Conservation (phyloP, 495 filamentous ascomycete genomes). For the Neurospora sp. region DNA sequence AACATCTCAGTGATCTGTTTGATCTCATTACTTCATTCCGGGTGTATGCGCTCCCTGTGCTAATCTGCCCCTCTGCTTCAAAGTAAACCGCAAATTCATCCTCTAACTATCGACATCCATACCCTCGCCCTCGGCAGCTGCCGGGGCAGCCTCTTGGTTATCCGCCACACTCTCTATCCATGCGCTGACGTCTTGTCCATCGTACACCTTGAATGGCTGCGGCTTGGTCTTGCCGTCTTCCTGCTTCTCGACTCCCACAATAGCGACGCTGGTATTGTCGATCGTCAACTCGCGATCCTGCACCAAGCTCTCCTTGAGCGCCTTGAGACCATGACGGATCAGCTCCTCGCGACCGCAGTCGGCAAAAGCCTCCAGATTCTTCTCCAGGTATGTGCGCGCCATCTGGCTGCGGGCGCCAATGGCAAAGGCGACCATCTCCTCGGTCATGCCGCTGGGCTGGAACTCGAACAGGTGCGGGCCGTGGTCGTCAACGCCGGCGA, state of each 20-base stretch:
- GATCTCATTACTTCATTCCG: neutral
- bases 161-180: conserved; percentile 60
- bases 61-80: neutral
- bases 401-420: conserved; percentile 95
- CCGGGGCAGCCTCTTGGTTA: conserved; percentile 42
- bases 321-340: conserved; percentile 78
- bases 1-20: neutral
- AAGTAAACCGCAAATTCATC: neutral
- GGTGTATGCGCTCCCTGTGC: neutral
- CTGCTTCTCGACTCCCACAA: conserved; percentile 51
- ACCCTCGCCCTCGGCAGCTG: conserved; percentile 39
- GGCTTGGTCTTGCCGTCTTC: conserved; percentile 43
- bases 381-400: conserved; percentile 92
- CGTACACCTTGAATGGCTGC: conserved; percentile 85
- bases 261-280: conserved; percentile 87
- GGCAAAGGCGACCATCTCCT: conserved; percentile 91
- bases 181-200: conserved; percentile 76
- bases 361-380: conserved; percentile 74
- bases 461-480: conserved; percentile 97
- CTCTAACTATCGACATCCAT: conserved; percentile 71
- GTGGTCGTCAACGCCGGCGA: conserved; percentile 86
- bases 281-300: conserved; percentile 97
- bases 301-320: conserved; percentile 87
- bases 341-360: conserved; percentile 69
- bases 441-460: conserved; percentile 88